phyloP scores from a whole-genome alignment of 495 filamentous ascomycete genomes.

The Talaromyces liani region DNA sequence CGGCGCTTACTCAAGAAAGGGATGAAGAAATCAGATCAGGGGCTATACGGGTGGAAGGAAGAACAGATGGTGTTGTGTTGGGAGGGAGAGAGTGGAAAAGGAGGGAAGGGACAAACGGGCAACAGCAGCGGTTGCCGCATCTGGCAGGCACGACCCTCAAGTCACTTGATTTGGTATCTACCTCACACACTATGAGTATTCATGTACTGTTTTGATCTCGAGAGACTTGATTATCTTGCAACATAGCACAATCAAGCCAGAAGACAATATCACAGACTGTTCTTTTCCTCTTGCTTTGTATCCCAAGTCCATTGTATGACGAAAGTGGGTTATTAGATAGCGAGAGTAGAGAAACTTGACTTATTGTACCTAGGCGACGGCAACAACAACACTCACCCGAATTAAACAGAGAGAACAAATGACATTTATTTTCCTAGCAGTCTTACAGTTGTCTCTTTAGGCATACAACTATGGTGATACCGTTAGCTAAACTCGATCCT shows the following conservation, averaged over 20 bases:
- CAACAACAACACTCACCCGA: not conserved
- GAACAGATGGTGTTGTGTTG: not conserved
- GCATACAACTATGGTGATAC: constrained; percentile 58
- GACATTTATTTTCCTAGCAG: constrained; percentile 33
- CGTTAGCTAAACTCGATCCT: not conserved
- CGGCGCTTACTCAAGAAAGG: not conserved
- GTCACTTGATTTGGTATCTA: constrained; percentile 3
- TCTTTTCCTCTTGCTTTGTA: constrained; percentile 67
- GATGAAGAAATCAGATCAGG: not conserved
- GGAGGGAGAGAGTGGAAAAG: not conserved
- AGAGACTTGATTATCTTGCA: not conserved
- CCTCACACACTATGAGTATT: not conserved
- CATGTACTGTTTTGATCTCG: not conserved
- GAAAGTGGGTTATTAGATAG: constrained; percentile 66
- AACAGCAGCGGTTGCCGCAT: not conserved
- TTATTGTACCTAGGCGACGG: not conserved
- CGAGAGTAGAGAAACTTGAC: constrained; percentile 41
- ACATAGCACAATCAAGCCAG: not conserved
- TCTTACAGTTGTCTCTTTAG: constrained; percentile 53
- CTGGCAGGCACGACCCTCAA: not conserved
- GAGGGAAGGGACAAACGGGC: constrained; percentile 2
- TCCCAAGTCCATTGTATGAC: constrained; percentile 48
- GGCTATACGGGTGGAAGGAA: not conserved
- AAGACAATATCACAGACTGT: not conserved
- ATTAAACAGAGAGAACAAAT: not conserved